Evolutionary conservation across 768 basidiomycete genomes (phyloP).

Genomic region (Mycena pura): DNA sequence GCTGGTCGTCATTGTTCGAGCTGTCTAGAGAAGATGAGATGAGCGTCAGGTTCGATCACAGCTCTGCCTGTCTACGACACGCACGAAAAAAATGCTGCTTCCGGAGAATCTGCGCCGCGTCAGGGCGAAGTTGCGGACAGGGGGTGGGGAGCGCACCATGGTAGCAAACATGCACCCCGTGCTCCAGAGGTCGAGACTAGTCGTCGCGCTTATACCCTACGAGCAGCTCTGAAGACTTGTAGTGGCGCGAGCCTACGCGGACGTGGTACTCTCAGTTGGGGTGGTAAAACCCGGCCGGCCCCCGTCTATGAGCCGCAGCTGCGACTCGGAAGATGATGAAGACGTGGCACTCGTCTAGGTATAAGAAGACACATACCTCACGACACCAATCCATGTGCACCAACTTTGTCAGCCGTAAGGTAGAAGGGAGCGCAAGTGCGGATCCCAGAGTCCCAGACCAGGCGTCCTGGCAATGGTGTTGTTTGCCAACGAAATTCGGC

Average conservation of each 20-base stretch:
- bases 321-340: no score
- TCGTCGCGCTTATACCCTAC: conserved; percentile 78
- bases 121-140: neutral
- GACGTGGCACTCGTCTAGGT: no score
- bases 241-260: conserved; percentile 58
- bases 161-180: conserved; percentile 80
- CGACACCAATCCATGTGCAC: conserved; percentile 74
- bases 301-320: conserved; percentile 75
- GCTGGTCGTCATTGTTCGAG: conserved; percentile 75
- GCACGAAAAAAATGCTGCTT: conserved; percentile 78
- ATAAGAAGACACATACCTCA: conserved; percentile 52
- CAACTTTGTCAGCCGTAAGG: conserved; percentile 61
- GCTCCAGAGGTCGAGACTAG: conserved; percentile 78
- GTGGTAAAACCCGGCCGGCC: conserved; percentile 79
- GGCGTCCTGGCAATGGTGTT: no score
- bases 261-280: conserved; percentile 75
- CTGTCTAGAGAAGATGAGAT: no score
- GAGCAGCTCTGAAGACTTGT: conserved; percentile 76
- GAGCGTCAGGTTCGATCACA: no score
- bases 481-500: no score
- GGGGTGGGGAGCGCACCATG: conserved; percentile 54
- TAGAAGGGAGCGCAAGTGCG: no score
- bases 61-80: no score
- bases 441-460: no score
- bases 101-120: conserved; percentile 62